Evolutionary conservation across 179 eudicot species (phyloP), one percentile per base, ranked within the genome.

Genomic region (Carnegiea gigantea): DNA sequence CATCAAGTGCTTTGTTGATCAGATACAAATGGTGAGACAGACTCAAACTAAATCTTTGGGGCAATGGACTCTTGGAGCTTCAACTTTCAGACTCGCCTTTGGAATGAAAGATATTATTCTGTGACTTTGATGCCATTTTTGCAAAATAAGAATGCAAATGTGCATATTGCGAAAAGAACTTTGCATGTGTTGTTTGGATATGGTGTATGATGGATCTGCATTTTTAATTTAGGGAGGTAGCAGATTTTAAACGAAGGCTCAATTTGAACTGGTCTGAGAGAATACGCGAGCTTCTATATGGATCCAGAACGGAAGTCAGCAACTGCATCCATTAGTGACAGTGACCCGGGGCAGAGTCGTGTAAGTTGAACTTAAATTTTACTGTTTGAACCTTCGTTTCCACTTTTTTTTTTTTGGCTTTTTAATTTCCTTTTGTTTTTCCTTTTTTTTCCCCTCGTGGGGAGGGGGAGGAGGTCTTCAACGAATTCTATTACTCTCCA

Each of bases 251-350:
- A 46, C 87, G 98, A 79, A 90, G 98, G 83, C 81, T 92, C 79
- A 93, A 90, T 78, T 86, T 91, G 57, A 89, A 91, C 81, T 93
- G 96, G 96, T 89, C 91, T 7, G 94, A 93, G 80, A 90, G 92
- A 82, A 88, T 93, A 84, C 92, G 86, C 57, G 96, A 94, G 86
- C 84, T 94, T 76, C 86, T 91, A 77, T 76, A 80, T 83, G 83
- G 97, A 86, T 74, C 92, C 86, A 85, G 91, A 86, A 82, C 86
- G 84, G 88, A 87, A 86, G 87, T 88, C 89, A 73, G 77, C 49
- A 80, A 84, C 87, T 82, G 80, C 73, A 82, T 78, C 84, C 79
- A 83, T 84, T 79, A 88, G 85, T 26, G 81, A 78, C 68, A 85
- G 81, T 67, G 83, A 80, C 86, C 81, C 91, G 82, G 75, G 82